Evolutionary conservation across 768 basidiomycete genomes (phyloP), one percentile per base, ranked within the genome.

Genomic region (Hortiboletus flavorubellus): DNA sequence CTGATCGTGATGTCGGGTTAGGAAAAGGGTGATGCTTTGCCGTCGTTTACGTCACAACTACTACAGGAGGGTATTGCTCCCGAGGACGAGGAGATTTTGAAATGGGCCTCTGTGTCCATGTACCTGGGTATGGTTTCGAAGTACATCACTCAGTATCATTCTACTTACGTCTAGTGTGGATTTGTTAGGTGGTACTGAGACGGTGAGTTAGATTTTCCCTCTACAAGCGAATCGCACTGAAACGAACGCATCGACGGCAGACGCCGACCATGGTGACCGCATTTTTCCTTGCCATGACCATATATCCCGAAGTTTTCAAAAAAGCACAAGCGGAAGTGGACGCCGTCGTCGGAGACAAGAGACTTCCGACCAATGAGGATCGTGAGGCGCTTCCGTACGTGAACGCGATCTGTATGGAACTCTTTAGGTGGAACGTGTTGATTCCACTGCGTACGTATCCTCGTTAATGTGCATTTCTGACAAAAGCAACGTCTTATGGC

Each of bases 161-260:
- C 6, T 29, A n/a, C 16, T 54, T 26, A 5, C 26, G 5, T 33
- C 43, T 16, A 35, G 12, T 8, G 3, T 31, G 8, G 12, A 15
- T 46, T 12, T 16, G 3, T 33, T 38, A 78, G 80, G 50, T 35
- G 62, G 55, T 43, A 33, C 59, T 9, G 56, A 62, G 31, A 62
- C 58, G 30, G 59, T 52, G 40, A 21, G 39, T 41, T 5, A 8
- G 9, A 73, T 72, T 16, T 69, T 78, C 26, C 34, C 3, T 39
- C 12, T 23, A n/a, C 5, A 31, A 8, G 35, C 7, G 14, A 54
- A 39, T 53, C n/a, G 14, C 30, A n/a, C 26, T 49, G 23, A 44
- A 16, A 29, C 29, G 18, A 21, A 2, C 3, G 11, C 18, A 4
- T 31, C 8, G 30, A 16, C 77, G 38, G 61, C 16, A 58, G 60